Evolutionary conservation across 768 basidiomycete species (phyloP).

Genomic region (Hygrocybe punicea): DNA sequence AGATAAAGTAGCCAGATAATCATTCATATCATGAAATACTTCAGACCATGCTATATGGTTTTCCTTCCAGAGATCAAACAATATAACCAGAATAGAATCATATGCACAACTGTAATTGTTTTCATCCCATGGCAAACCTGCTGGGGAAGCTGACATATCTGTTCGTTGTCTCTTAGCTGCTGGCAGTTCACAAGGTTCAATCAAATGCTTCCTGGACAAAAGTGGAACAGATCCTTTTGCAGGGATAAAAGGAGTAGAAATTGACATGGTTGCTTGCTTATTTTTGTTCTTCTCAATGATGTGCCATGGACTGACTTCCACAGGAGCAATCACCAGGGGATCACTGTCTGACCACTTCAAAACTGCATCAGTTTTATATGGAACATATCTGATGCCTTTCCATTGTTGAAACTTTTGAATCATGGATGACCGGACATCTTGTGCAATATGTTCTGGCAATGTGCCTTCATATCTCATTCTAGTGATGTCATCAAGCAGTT

Average conservation of each 20-base stretch:
- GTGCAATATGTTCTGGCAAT: conserved; percentile 12
- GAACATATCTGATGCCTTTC: conserved; percentile 18
- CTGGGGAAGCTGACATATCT: no score
- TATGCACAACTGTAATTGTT: no score
- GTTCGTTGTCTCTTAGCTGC: no score
- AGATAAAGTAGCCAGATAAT: no score
- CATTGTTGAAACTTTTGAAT: conserved; percentile 4
- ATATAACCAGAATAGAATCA: no score
- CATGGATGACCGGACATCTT: conserved; percentile 9
- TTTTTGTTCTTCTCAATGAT: conserved; percentile 1
- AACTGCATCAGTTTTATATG: conserved; percentile 9
- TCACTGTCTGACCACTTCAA: conserved; percentile 17
- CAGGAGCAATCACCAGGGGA: conserved; percentile 9
- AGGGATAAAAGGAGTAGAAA: conserved; percentile 10
- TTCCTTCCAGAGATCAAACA: no score
- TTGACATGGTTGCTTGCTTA: not conserved
- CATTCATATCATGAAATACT: no score
- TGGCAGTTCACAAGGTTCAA: not conserved
- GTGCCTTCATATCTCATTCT: conserved; percentile 18
- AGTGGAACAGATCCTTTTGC: not conserved
- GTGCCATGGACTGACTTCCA: not conserved
- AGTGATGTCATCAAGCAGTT: conserved; percentile 38
- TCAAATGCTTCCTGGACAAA: not conserved
- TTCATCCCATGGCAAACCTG: no score
- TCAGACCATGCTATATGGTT: no score